Conservation (phyloP, 1,139 yeast species). For the Geotrichum histeridarum region DNA sequence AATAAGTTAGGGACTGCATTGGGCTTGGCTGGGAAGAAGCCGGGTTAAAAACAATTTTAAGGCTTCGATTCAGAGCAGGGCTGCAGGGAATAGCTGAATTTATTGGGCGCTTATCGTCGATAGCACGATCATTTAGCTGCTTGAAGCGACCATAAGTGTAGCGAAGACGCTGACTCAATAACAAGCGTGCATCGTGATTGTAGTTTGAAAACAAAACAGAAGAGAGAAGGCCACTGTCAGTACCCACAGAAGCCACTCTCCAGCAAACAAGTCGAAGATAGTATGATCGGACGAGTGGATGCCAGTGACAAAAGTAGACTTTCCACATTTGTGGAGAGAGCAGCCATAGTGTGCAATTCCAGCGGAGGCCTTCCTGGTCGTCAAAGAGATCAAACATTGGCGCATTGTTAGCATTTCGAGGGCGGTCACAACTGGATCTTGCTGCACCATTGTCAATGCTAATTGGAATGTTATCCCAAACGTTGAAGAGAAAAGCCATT, state of each 20-base stretch:
- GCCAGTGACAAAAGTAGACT: constrained; percentile 68
- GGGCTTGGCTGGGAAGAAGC: constrained; percentile 23
- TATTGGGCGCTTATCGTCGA: constrained; percentile 18
- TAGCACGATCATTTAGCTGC: constrained; percentile 22
- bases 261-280: constrained; percentile 64
- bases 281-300: constrained; percentile 66
- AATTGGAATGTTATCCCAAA: constrained; percentile 66
- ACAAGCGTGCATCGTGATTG: constrained; percentile 30
- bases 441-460: constrained; percentile 20
- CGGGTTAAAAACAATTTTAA: constrained; percentile 43
- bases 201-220: constrained; percentile 33
- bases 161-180: constrained; percentile 28
- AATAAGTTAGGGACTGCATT: background rate
- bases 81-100: constrained; percentile 42
- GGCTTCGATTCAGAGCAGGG: constrained; percentile 48
- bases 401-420: background rate
- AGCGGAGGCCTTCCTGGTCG: constrained; percentile 27
- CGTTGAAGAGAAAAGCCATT: constrained; percentile 61
- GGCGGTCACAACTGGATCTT: background rate
- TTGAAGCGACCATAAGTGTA: constrained; percentile 27
- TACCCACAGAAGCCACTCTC: constrained; percentile 49
- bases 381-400: constrained; percentile 22
- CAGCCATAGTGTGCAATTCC: constrained; percentile 52
- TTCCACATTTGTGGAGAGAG: constrained; percentile 48
- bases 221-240: constrained; percentile 30